These are phyloP conservation scores for Amphibolis antarctica DNA, from an alignment of 106 monocot species.

Conservation along the genomic window DNA sequence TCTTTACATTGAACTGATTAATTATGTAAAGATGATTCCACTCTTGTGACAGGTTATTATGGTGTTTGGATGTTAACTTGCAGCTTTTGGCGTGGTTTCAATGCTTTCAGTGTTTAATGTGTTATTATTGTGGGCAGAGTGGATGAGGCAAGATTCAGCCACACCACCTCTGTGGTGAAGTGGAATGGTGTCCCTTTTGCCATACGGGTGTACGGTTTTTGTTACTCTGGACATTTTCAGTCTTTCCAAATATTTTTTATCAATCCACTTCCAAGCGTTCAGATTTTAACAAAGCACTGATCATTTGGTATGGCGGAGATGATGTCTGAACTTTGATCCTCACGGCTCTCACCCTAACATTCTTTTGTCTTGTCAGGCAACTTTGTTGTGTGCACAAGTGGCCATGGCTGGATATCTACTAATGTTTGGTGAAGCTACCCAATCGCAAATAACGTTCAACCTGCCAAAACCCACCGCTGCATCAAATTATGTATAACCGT, in stretches of 20 bases:
- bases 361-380: slow-evolving; percentile 18
- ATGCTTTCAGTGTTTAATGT: slow-evolving; percentile 64
- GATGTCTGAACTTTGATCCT: neutral
- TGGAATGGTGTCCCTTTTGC: slow-evolving; percentile 83
- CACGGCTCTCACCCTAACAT: neutral
- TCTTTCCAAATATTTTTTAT: slow-evolving; percentile 97
- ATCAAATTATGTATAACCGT: slow-evolving; percentile 30
- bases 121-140: slow-evolving; percentile 50
- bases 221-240: slow-evolving; percentile 84
- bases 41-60: slow-evolving; percentile 59
- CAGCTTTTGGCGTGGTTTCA: slow-evolving; percentile 80
- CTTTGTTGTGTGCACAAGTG: slow-evolving; percentile 68
- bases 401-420: slow-evolving; percentile 58
- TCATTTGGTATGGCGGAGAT: slow-evolving; percentile 28
- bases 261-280: slow-evolving; percentile 80
- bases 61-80: slow-evolving; percentile 7
- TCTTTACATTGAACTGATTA: too few species aligned
- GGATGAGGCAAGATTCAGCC: slow-evolving; percentile 50
- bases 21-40: slow-evolving; percentile 8
- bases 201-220: slow-evolving; percentile 90
- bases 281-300: slow-evolving; percentile 47
- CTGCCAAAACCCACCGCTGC: slow-evolving; percentile 51
- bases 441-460: slow-evolving; percentile 88
- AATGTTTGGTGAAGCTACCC: slow-evolving; percentile 74
- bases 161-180: slow-evolving; percentile 41